These are phyloP conservation scores for Grosmannia huntii DNA, from an alignment of 2,329 filamentous ascomycete genomes.

Conservation along the genomic window DNA sequence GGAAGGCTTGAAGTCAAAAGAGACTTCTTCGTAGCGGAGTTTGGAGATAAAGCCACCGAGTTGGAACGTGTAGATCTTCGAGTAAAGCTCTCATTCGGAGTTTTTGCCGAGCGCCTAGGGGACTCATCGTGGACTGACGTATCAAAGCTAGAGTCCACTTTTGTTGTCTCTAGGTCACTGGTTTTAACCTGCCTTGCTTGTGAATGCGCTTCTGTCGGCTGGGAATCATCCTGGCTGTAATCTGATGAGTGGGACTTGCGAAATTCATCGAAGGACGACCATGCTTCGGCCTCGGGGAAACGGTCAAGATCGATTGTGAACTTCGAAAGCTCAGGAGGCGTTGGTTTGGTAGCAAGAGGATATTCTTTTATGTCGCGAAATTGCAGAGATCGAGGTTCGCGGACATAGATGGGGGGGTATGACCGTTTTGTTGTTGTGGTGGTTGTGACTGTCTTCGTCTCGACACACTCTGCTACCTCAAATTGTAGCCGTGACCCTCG, in stretches of 20 bases:
- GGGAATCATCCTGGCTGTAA: constrained; percentile 6
- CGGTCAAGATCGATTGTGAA: constrained; percentile 61
- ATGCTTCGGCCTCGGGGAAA: constrained; percentile 33
- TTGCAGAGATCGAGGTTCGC: constrained; percentile 55
- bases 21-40: constrained; percentile 18
- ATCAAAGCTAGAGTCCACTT: constrained; percentile 20
- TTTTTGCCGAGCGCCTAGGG: constrained; percentile 15
- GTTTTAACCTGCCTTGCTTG: background rate
- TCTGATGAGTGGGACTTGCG: constrained; percentile 3
- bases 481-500: constrained; percentile 31
- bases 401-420: constrained; percentile 75
- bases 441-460: constrained; percentile 68
- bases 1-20: constrained; percentile 18
- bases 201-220: background rate
- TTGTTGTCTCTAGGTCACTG: constrained; percentile 13
- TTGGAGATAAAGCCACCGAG: constrained; percentile 22
- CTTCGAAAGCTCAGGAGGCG: constrained; percentile 63
- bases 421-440: constrained; percentile 78
- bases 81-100: constrained; percentile 15
- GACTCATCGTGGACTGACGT: constrained; percentile 17
- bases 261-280: constrained; percentile 14
- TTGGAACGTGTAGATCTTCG: constrained; percentile 21
- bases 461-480: constrained; percentile 50
- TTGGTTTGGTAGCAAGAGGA: constrained; percentile 71
- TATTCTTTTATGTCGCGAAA: constrained; percentile 80